A percentile compares a stretch with the other conserved stretches of the same genome.
These are phyloP conservation scores for Talaromyces sp. DNA, from an alignment of 2,329 filamentous ascomycete genomes.

Conservation along the genomic window DNA sequence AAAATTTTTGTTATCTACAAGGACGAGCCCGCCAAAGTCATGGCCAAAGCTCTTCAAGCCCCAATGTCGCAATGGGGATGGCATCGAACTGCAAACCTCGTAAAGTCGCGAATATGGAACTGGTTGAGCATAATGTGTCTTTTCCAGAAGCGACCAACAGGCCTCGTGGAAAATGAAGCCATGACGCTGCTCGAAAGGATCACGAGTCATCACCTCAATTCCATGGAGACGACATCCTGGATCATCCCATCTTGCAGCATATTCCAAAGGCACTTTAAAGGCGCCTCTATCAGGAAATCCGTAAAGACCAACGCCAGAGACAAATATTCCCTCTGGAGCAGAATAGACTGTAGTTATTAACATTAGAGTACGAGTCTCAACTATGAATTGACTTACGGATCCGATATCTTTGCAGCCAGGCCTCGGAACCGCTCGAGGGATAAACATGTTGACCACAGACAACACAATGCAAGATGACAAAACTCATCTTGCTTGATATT, in stretches of 20 bases:
- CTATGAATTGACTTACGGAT: not conserved
- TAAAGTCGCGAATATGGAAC: not conserved
- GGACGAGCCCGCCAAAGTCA: not conserved
- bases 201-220: not conserved
- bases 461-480: not conserved
- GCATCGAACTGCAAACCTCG: not conserved
- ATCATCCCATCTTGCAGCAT: not conserved
- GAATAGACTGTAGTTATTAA: not conserved
- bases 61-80: not conserved
- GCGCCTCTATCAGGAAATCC: not conserved
- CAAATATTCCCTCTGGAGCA: not conserved
- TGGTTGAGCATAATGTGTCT: not conserved
- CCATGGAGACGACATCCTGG: not conserved
- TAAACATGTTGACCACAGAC: not conserved
- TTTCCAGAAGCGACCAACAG: not conserved
- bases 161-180: not conserved
- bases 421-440: not conserved
- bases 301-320: not conserved
- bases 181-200: not conserved
- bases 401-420: not conserved
- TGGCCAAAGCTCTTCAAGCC: not conserved
- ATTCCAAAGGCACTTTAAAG: not conserved
- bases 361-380: not conserved
- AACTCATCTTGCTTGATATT: not conserved
- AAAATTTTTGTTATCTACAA: not conserved